phyloP scores from a whole-genome alignment of 2,329 filamentous ascomycete genomes.

The Fusarium transvaalense region DNA sequence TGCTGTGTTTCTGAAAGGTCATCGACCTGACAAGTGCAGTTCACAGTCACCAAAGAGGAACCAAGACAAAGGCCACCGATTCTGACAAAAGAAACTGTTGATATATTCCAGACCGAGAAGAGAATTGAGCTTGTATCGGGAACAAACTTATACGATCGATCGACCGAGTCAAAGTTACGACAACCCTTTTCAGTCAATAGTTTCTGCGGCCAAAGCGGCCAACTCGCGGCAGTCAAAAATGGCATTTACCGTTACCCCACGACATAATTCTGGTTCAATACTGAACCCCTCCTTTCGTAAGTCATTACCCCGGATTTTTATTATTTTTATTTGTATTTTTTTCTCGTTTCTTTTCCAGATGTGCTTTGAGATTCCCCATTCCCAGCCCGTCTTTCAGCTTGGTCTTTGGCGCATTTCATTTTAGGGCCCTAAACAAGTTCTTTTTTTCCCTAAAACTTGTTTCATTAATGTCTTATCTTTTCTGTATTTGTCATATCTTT shows the following conservation, averaged over 20 bases:
- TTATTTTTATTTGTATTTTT: not conserved
- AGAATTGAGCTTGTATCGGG: not conserved
- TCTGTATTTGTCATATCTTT: conserved; percentile 2
- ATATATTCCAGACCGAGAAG: not conserved
- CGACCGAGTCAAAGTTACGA: not conserved
- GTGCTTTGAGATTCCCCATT: conserved; percentile 4
- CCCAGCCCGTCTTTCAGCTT: not conserved
- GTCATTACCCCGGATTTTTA: conserved; percentile 46
- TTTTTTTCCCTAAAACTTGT: no score
- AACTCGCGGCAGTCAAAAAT: conserved; percentile 34
- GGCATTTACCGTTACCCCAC: conserved; percentile 31
- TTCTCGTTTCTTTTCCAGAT: conserved; percentile 16
- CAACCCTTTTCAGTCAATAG: conserved; percentile 1
- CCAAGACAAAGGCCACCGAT: not conserved
- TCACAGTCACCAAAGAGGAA: not conserved
- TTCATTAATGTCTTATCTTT: not conserved
- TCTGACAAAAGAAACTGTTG: not conserved
- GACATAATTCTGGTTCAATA: conserved; percentile 49
- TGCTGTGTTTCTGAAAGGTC: conserved; percentile 3
- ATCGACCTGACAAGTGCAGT: not conserved
- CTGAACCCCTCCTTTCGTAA: conserved; percentile 67
- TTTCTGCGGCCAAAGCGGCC: conserved; percentile 40
- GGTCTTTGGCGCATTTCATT: conserved; percentile 16
- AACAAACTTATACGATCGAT: conserved; percentile 27
- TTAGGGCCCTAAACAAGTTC: conserved; percentile 1